Base-by-base conservation (phyloP, 2,329 filamentous ascomycete genomes). In the Apiospora marii region DNA sequence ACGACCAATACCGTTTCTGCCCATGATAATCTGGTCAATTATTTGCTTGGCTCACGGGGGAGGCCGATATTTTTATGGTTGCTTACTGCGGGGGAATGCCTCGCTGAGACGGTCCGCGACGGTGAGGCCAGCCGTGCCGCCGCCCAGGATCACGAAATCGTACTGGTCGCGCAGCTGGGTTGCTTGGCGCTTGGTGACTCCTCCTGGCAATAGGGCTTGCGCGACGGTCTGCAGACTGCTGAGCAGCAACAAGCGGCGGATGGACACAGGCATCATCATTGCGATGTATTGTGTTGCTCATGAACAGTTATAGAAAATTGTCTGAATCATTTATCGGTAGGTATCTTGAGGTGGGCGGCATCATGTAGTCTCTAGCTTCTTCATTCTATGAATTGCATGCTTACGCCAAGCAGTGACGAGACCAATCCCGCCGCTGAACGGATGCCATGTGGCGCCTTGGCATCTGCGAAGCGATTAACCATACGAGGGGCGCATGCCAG, bases 111-210 rank as follows among this genome's bases (percentile, higher is more conserved):
- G 80, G 73, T 81, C 79, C 30, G 80, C 81, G 19, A 82, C 77
- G 7, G 81, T 81, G 69, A 82, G 73, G 7, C 81, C 81, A 8
- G 79, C 76, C 1, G 80, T 82, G 37, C 81, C 81, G 34, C 77
- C 81, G 43, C 80, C 80, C 27, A 79, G 78, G 44, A 81, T 73
- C 34, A 80, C 74, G 73, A 80, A 80, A 75, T 81, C 80, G 71
- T 80, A 79, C 37, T 74, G 74, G 43, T 77, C 73, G 5, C 79
- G 76, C 43, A 80, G 76, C 72, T 80, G 70, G 19, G 78, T 74
- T 37, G 76, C 74, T 70, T 80, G 78, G 19, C 77, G 76, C 73
- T 75, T 79, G 46, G 67, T 12, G 43, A 30, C 24, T 6, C 34
- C 67, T 3, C 48, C 43, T 34, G 24, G 24, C 37, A 41, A 41